Percentiles rank a stretch among this genome's conserved stretches.
Evolutionary conservation across 495 filamentous ascomycete genomes (phyloP).

Genomic region (Tuber calosporum): DNA sequence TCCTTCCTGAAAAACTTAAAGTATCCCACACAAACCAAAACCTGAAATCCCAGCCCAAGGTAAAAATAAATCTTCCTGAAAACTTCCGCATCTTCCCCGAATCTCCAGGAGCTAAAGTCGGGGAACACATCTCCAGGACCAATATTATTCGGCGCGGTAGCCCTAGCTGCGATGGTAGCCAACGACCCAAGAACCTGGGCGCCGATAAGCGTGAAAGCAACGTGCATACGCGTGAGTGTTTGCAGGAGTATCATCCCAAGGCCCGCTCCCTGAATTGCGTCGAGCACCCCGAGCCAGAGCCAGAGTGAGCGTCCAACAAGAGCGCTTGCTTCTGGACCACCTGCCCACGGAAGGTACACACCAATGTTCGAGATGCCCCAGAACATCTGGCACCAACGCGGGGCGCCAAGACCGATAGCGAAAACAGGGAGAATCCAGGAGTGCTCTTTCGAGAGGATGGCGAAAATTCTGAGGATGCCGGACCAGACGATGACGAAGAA

Average conservation of each 20-base stretch:
- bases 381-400: slow-evolving; percentile 60
- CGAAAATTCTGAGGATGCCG: slow-evolving; percentile 47
- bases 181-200: slow-evolving; percentile 54
- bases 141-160: slow-evolving; percentile 53
- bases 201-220: slow-evolving; percentile 51
- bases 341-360: slow-evolving; percentile 56
- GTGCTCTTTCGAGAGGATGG: slow-evolving; percentile 50
- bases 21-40: slow-evolving; percentile 59
- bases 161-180: slow-evolving; percentile 54
- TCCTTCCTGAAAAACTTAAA: slow-evolving; percentile 66
- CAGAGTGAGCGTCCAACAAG: slow-evolving; percentile 53
- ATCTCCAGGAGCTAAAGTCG: slow-evolving; percentile 39
- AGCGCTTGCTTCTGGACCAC: slow-evolving; percentile 48
- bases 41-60: slow-evolving; percentile 56
- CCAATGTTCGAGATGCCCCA: slow-evolving; percentile 56
- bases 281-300: slow-evolving; percentile 60
- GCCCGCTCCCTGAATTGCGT: slow-evolving; percentile 56
- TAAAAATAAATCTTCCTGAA: slow-evolving; percentile 59
- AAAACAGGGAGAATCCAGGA: slow-evolving; percentile 62
- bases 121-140: slow-evolving; percentile 62
- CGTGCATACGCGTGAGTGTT: slow-evolving; percentile 57
- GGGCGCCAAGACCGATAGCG: slow-evolving; percentile 52
- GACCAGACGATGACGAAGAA: slow-evolving; percentile 59
- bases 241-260: slow-evolving; percentile 60
- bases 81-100: slow-evolving; percentile 48